phyloP scores from a whole-genome alignment of 768 basidiomycete species.

The Floccularia luteovirens region DNA sequence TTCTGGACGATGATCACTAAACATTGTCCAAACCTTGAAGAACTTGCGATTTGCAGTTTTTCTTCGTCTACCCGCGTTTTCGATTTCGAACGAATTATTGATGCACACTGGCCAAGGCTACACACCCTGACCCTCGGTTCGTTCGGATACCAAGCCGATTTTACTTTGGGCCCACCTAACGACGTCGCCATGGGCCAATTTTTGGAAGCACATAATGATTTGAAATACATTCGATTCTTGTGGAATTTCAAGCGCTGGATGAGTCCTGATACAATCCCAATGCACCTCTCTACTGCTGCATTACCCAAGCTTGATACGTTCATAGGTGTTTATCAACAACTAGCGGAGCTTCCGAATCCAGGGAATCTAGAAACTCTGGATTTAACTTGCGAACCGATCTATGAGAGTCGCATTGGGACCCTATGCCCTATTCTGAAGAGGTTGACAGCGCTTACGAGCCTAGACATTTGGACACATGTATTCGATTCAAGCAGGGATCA shows the following conservation, averaged over 20 bases:
- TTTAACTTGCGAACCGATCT: conserved; percentile 42
- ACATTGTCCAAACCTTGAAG: conserved; percentile 39
- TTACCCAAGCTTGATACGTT: conserved; percentile 31
- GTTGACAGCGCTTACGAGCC: conserved; percentile 27
- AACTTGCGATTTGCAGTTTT: conserved; percentile 42
- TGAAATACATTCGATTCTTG: conserved; percentile 35
- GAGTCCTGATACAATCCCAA: conserved; percentile 29
- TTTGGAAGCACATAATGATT: conserved; percentile 25
- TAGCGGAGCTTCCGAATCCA: conserved; percentile 28
- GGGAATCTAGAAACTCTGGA: conserved; percentile 31
- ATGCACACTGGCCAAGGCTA: conserved; percentile 31
- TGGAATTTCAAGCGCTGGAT: conserved; percentile 48
- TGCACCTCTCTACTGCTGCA: conserved; percentile 19
- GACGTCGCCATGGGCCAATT: conserved; percentile 23
- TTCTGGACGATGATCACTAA: conserved; percentile 43
- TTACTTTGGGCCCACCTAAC: conserved; percentile 26
- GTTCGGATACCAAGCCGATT: conserved; percentile 41
- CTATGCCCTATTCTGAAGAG: conserved; percentile 25
- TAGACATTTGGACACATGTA: conserved; percentile 43
- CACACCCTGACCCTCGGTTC: conserved; percentile 39
- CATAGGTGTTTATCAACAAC: conserved; percentile 40
- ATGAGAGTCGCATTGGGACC: conserved; percentile 22
- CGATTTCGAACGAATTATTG: conserved; percentile 30
- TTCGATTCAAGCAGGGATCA: conserved; percentile 23
- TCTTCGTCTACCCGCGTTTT: conserved; percentile 38